These are phyloP conservation scores for Dothideomycetes sp. DNA, from an alignment of 2,329 filamentous ascomycete species.

Conservation along the genomic window DNA sequence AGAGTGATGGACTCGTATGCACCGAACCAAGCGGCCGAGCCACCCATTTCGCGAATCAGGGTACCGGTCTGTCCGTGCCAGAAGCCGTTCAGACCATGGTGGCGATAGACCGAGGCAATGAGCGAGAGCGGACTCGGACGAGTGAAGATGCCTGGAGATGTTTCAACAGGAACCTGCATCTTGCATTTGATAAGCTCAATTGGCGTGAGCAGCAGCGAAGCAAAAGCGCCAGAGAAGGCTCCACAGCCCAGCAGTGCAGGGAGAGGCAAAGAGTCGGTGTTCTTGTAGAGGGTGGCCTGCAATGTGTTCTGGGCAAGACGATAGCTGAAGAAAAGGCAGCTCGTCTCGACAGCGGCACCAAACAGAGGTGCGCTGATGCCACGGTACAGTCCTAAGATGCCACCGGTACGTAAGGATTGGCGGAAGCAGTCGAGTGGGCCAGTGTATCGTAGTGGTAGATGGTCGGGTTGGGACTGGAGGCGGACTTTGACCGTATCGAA, in stretches of 20 bases:
- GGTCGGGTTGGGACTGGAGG: constrained; percentile 87
- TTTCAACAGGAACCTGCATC: constrained; percentile 60
- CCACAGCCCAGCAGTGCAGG: constrained; percentile 68
- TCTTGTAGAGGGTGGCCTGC: constrained; percentile 53
- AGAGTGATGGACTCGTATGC: constrained; percentile 72
- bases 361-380: constrained; percentile 86
- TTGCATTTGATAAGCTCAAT: constrained; percentile 98
- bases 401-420: constrained; percentile 71
- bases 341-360: constrained; percentile 86
- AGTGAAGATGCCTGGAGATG: constrained; percentile 25
- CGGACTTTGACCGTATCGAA: constrained; percentile 98
- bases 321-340: constrained; percentile 70
- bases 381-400: constrained; percentile 74
- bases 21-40: constrained; percentile 91
- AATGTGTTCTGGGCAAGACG: constrained; percentile 47
- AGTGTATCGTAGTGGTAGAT: constrained; percentile 68
- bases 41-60: constrained; percentile 85
- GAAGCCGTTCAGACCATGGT: constrained; percentile 76
- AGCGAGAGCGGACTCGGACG: constrained; percentile 59
- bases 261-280: constrained; percentile 56
- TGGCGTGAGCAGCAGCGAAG: constrained; percentile 82
- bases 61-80: constrained; percentile 95
- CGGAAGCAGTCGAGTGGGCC: constrained; percentile 90
- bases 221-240: constrained; percentile 78
- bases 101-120: constrained; percentile 68